Base-by-base conservation (phyloP, 1,284 basidiomycete species). In the Cutaneotrichosporon cyanovorans region DNA sequence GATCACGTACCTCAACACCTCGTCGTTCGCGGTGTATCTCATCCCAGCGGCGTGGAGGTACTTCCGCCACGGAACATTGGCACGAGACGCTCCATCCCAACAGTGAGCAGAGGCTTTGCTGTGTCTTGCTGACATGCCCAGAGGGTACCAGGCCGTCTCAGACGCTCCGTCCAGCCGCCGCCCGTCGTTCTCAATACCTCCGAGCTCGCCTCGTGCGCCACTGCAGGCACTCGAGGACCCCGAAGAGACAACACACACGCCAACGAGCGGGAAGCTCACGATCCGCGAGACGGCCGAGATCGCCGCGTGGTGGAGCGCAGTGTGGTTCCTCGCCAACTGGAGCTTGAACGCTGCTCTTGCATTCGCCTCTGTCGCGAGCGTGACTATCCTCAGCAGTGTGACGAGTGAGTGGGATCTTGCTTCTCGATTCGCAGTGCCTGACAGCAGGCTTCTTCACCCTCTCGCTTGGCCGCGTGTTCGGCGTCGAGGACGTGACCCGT, bases 261-360 rank as follows among this genome's bases (percentile, higher is more conserved):
- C 42, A 23, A 32, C 28, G 28, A 41, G 59, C 22, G 56, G 55
- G 14, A 60, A 56, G 41, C 71, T 95, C 41, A 85, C 81, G 1
- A 73, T 75, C 2, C 66, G 65, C 34, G 82, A 93, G 69, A 95
- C 90, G 0, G 82, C 82, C 5, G 72, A 78, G 37, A 75, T 95
- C 11, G 87, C 90, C 1, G 74, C 80, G 3, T 73, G 77, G 50
- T 95, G 93, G 69, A 87, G 83, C 61, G 75, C 87, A 44, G 75
- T 90, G 37, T 91, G 88, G 89, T 93, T 95, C 61, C 75, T 83
- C 34, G 91, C 91, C 16, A 95, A 95, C 64, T 95, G 89, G 87
- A 72, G 81, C 7, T 73, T 91, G 37, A 93, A 91, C 65, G 82
- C 82, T 1, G 77, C 85, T 10, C 75, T 95, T 38, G 81, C 80